Percentiles rank a stretch among this genome's conserved stretches.
Evolutionary conservation across 2,329 filamentous ascomycete genomes (phyloP).

Genomic region (Chrysoporthe puriensis): DNA sequence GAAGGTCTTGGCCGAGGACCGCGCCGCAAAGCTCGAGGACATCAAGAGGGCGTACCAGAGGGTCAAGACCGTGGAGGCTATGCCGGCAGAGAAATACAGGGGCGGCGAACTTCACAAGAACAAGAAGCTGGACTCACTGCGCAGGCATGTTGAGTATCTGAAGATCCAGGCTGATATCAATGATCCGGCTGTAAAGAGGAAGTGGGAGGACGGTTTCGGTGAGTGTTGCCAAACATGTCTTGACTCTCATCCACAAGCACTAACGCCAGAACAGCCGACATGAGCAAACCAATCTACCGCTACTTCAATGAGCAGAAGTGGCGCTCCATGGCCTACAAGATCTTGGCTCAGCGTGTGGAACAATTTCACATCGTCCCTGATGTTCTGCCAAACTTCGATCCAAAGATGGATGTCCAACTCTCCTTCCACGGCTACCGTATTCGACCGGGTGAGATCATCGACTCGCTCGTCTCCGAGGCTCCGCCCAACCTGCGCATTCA

Average conservation of each 20-base stretch:
- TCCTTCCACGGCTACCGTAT: constrained; percentile 74
- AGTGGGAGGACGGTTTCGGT: constrained; percentile 91
- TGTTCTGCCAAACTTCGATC: constrained; percentile 78
- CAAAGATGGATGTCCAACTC: constrained; percentile 78
- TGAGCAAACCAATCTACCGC: constrained; percentile 96
- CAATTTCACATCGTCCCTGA: constrained; percentile 91
- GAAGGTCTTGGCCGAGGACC: constrained; percentile 78
- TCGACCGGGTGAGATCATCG: constrained; percentile 76
- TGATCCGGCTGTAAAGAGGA: constrained; percentile 89
- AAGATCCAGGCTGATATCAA: constrained; percentile 95
- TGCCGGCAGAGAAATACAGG: constrained; percentile 57
- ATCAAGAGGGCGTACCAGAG: constrained; percentile 70
- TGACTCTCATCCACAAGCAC: constrained; percentile 19
- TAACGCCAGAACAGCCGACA: constrained; percentile 68
- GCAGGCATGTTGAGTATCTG: constrained; percentile 71
- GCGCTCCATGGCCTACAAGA: constrained; percentile 77
- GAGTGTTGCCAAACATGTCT: constrained; percentile 37
- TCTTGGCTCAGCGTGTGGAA: constrained; percentile 82
- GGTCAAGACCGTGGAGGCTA: constrained; percentile 68
- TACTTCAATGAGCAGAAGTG: constrained; percentile 86
- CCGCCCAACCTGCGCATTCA: constrained; percentile 80
- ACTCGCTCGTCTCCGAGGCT: constrained; percentile 72
- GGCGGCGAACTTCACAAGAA: constrained; percentile 70
- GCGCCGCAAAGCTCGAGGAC: constrained; percentile 75
- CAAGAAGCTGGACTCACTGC: constrained; percentile 69